These are phyloP conservation scores for Lachnum nothofagi DNA, from an alignment of 2,329 filamentous ascomycete genomes.

Conservation along the genomic window DNA sequence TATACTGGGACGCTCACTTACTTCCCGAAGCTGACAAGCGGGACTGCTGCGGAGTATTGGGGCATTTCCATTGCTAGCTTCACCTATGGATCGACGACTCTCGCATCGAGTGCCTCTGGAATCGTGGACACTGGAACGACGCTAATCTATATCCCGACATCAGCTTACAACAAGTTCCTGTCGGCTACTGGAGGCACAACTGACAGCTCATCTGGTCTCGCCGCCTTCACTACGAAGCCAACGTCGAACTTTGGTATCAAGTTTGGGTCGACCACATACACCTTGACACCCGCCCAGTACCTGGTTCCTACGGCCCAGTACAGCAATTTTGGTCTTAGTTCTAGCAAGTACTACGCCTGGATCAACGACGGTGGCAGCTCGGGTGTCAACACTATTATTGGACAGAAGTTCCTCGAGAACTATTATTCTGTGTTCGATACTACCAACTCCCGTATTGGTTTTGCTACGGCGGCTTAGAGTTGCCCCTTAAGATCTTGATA, in stretches of 20 bases:
- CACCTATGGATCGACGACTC: conserved; percentile 48
- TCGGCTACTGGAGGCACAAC: conserved; percentile 26
- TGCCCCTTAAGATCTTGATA: not conserved
- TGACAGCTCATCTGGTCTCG: conserved; percentile 26
- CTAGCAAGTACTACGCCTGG: conserved; percentile 31
- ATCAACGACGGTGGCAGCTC: conserved; percentile 28
- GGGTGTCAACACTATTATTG: conserved; percentile 29
- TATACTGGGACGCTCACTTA: conserved; percentile 66
- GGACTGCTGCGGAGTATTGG: conserved; percentile 57
- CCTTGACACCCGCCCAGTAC: conserved; percentile 29
- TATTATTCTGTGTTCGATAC: conserved; percentile 31
- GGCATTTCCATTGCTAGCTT: conserved; percentile 62
- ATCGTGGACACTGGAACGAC: conserved; percentile 81
- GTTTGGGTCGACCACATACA: conserved; percentile 28
- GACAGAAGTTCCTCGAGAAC: conserved; percentile 32
- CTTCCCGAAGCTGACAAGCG: conserved; percentile 41
- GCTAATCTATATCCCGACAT: conserved; percentile 63
- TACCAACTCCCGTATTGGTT: conserved; percentile 22
- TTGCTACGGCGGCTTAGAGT: conserved; percentile 23
- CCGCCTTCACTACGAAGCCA: conserved; percentile 25
- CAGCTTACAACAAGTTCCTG: conserved; percentile 29
- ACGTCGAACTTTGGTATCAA: conserved; percentile 30
- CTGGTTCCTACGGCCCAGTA: conserved; percentile 29
- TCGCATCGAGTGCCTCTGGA: conserved; percentile 43
- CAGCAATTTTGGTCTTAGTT: conserved; percentile 19